These are phyloP conservation scores for Excoecaria agallocha DNA, from an alignment of 345 rosid species.

Conservation along the genomic window DNA sequence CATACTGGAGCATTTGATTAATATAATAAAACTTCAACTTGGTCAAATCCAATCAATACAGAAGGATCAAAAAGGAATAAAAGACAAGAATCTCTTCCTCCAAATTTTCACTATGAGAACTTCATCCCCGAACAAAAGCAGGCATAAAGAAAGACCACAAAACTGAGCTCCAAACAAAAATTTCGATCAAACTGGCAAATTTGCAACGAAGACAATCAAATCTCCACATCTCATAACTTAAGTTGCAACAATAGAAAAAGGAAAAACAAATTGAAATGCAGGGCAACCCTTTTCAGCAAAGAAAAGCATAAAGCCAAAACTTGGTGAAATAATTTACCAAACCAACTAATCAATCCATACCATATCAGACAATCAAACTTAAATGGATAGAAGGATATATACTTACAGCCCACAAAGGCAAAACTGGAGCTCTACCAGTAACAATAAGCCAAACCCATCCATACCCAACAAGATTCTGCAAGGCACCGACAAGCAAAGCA, in stretches of 20 bases:
- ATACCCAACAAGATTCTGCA: conserved; percentile 86
- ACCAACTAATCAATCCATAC: no score
- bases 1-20: no score
- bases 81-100: not conserved
- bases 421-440: conserved; percentile 63
- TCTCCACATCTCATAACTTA: not conserved
- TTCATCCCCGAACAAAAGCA: not conserved
- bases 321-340: no score
- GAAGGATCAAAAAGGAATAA: not conserved
- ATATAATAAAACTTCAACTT: no score
- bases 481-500: conserved; percentile 79
- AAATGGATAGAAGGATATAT: not conserved
- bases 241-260: not conserved
- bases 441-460: conserved; percentile 97
- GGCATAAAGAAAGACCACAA: no score
- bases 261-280: no score
- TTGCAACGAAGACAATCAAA: not conserved
- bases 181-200: not conserved
- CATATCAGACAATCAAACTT: no score
- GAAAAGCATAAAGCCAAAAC: no score
- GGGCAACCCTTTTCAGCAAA: no score
- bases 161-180: not conserved
- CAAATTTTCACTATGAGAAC: not conserved
- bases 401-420: conserved; percentile 98
- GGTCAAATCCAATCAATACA: no score